Evolutionary conservation across 2,329 filamentous ascomycete genomes (phyloP), one percentile per base, ranked within the genome.

Genomic region (Eutypa lata): DNA sequence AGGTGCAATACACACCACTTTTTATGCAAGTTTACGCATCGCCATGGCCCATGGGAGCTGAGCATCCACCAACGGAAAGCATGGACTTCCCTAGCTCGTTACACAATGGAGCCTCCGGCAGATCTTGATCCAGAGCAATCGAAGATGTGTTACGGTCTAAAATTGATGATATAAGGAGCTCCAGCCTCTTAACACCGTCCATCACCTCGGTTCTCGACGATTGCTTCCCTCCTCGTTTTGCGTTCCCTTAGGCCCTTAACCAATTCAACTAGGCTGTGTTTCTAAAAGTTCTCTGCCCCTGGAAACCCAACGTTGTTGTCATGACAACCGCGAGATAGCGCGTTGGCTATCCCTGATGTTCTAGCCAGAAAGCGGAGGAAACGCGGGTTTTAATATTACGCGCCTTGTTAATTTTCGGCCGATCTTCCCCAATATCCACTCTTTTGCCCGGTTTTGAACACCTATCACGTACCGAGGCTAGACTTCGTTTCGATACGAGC

Each of bases 1-100:
- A 21, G 55, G 53, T 54, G 60, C 52, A 53, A 50, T 54, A 49
- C 44, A 52, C 52, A 38, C 51, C 55, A 16, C 18, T 47, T 58
- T 59, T 63, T 61, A 64, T 66, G 64, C 62, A 65, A 59, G 57
- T 50, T 51, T 53, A 38, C 35, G 35, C 35, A 38, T 38, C 35
- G 35, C 35, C 35, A 16, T 35, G 31, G 8, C 7, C 31, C 31
- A 35, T 16, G n/a, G 13, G 35, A 14, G n/a, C 35, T 38, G 35
- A 18, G 13, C 35, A 38, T 16, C 35, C 13, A 14, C 35, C 13
- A 38, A 6, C 35, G n/a, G 7, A 18, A 14, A 6, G 7, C 7
- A 5, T 16, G 13, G n/a, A 5, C 35, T 38, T 6, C 35, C 35
- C 35, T 18, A 38, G 35, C 35, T 38, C 35, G 35, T 38, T 7